Evolutionary conservation across 2,329 filamentous ascomycete species (phyloP).

Genomic region (Biscogniauxia sp.): DNA sequence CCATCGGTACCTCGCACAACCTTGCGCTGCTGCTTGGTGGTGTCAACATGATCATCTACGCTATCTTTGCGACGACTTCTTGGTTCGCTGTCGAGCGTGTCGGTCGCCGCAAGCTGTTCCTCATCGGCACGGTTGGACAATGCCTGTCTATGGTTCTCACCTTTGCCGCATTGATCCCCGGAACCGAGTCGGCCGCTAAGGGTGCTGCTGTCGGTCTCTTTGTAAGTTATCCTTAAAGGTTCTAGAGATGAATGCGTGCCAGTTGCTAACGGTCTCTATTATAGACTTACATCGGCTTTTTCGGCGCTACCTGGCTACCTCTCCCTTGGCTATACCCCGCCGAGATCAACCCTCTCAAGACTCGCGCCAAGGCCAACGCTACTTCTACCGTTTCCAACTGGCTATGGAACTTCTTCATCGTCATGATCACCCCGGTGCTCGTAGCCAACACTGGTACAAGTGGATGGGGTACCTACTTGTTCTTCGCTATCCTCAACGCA

Average conservation of each 20-base stretch:
- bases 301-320: conserved; percentile 64
- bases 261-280: background rate
- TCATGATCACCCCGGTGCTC: conserved; percentile 64
- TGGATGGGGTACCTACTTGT: conserved; percentile 48
- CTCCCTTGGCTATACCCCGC: conserved; percentile 60
- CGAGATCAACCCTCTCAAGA: conserved; percentile 51
- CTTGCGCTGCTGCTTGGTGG: conserved; percentile 46
- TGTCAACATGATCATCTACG: conserved; percentile 34
- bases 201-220: conserved; percentile 67
- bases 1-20: conserved; percentile 40
- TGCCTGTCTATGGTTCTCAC: conserved; percentile 57
- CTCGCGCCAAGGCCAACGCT: conserved; percentile 45
- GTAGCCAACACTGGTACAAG: conserved; percentile 48
- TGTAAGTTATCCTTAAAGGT: conserved; percentile 20
- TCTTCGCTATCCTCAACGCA: conserved; percentile 46
- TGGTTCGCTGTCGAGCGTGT: conserved; percentile 46
- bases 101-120: conserved; percentile 45
- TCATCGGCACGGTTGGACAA: conserved; percentile 46
- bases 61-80: conserved; percentile 34
- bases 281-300: conserved; percentile 63
- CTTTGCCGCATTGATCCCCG: conserved; percentile 65
- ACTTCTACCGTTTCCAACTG: conserved; percentile 54
- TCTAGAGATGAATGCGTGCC: background rate
- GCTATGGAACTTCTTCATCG: conserved; percentile 49
- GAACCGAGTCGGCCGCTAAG: conserved; percentile 58